phyloP scores from a whole-genome alignment of 139 green algal genomes.

The Chlamydomonas incerta region DNA sequence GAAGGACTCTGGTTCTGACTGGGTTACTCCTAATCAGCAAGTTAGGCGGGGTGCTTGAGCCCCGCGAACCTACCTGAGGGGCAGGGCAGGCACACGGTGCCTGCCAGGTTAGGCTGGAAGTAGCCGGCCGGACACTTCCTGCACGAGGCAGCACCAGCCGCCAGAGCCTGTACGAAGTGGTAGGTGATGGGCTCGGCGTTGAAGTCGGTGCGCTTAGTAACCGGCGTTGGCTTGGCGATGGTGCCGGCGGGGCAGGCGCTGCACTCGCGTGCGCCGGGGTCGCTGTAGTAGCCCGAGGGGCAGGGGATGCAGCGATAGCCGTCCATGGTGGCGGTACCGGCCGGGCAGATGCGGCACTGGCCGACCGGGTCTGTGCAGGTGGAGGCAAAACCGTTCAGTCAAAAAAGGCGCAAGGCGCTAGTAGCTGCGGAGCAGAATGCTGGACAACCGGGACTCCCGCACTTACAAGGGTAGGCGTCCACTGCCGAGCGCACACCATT shows the following conservation, averaged over 20 bases:
- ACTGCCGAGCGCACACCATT: neutral
- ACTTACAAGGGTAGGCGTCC: neutral
- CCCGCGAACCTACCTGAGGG: conserved; percentile 28
- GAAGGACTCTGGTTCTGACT: no score
- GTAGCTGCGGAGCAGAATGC: no score
- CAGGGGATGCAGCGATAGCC: conserved; percentile 36
- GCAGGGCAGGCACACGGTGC: conserved; percentile 31
- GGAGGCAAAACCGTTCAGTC: no score
- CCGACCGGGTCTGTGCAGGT: neutral
- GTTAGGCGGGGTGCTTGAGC: no score
- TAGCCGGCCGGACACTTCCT: conserved; percentile 14
- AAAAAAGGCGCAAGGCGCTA: no score
- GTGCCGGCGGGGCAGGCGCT: conserved; percentile 35
- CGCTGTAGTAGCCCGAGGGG: conserved; percentile 13
- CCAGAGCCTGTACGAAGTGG: neutral
- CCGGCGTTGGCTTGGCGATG: neutral
- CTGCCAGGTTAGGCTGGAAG: conserved; percentile 28
- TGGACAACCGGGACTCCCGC: no score
- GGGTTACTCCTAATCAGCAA: no score
- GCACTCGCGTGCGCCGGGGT: conserved; percentile 28
- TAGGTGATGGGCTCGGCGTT: neutral
- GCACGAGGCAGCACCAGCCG: neutral
- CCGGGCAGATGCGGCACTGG: conserved; percentile 35
- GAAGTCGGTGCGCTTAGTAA: no score
- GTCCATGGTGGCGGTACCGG: conserved; percentile 29